Percentiles rank a stretch among this genome's conserved stretches.
phyloP scores from a whole-genome alignment of 129 eudicot species.

The Rutidosis leptorrhynchoides region DNA sequence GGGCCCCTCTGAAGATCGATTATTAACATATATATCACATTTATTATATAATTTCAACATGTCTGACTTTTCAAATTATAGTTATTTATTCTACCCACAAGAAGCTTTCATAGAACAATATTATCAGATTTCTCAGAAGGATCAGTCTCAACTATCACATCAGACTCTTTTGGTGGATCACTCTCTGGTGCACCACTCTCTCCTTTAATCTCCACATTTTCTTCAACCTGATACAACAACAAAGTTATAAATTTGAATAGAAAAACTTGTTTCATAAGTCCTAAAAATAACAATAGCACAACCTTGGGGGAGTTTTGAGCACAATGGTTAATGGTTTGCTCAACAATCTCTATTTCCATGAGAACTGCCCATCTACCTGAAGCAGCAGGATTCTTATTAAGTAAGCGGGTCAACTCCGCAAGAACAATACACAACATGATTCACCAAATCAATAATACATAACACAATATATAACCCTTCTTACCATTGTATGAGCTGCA shows the following conservation, averaged over 20 bases:
- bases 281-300: neutral
- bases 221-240: conserved; percentile 35
- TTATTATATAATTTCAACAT: conserved; percentile 23
- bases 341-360: too few species aligned
- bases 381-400: too few species aligned
- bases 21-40: conserved; percentile 29
- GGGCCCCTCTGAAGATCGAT: conserved; percentile 83
- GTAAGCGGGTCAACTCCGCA: too few species aligned
- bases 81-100: conserved; percentile 77
- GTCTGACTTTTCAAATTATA: conserved; percentile 28
- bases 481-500: too few species aligned
- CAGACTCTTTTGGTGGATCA: conserved; percentile 36
- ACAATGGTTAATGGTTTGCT: too few species aligned
- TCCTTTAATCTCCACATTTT: conserved; percentile 33
- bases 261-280: neutral
- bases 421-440: too few species aligned
- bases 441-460: too few species aligned
- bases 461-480: too few species aligned
- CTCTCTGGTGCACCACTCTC: conserved; percentile 27
- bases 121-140: conserved; percentile 60
- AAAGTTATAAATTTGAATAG: neutral
- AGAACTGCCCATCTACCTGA: too few species aligned
- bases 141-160: conserved; percentile 32
- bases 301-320: neutral
- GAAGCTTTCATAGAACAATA: conserved; percentile 77